These are phyloP conservation scores for Chalaropsis ovoidea DNA, from an alignment of 2,329 filamentous ascomycete genomes.

Conservation along the genomic window DNA sequence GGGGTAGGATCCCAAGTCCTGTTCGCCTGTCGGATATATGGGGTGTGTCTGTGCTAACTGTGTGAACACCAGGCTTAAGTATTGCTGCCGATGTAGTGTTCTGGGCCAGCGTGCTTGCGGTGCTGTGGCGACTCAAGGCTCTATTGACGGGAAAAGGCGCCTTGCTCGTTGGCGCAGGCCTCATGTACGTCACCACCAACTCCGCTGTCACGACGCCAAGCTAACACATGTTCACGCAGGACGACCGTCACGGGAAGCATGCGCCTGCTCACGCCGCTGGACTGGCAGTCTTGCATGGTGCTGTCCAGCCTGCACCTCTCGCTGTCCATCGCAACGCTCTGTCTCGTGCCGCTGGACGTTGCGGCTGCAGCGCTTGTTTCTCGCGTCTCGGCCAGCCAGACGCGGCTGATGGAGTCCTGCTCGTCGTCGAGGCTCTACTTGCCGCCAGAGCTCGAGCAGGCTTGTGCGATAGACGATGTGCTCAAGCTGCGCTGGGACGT, in stretches of 20 bases:
- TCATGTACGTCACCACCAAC: background rate
- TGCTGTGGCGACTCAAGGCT: background rate
- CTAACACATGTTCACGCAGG: background rate
- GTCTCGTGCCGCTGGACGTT: background rate
- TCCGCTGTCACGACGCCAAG: background rate
- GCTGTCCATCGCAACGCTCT: background rate
- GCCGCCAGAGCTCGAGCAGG: background rate
- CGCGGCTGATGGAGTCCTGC: background rate
- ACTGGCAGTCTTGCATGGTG: background rate
- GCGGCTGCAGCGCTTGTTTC: background rate
- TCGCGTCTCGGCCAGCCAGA: background rate
- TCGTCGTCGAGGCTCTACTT: background rate
- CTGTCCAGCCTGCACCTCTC: background rate
- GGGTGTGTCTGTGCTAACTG: background rate
- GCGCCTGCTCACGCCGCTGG: background rate
- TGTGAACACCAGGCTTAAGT: background rate
- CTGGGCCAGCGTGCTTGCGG: background rate
- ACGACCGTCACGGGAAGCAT: background rate
- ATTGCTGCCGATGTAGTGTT: slow-evolving; percentile 1
- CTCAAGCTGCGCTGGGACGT: slow-evolving; percentile 18
- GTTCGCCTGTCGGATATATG: too few species aligned
- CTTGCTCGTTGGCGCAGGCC: background rate
- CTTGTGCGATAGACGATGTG: background rate
- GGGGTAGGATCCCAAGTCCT: background rate
- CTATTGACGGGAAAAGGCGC: background rate